These are phyloP conservation scores for Golubevia sp. DNA, from an alignment of 1,284 basidiomycete genomes.

Conservation along the genomic window DNA sequence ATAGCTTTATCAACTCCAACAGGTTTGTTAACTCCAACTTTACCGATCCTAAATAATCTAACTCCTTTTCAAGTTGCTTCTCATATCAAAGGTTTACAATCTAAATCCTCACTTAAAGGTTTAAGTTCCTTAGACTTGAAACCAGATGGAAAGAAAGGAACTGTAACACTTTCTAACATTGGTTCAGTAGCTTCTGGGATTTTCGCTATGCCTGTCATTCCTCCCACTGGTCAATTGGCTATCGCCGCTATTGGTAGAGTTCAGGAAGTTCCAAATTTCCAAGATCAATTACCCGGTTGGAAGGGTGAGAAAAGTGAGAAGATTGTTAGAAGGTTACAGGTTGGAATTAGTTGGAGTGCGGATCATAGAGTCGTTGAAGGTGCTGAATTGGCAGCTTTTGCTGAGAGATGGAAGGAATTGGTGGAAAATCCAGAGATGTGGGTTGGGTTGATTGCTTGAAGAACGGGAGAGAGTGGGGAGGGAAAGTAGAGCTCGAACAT, in stretches of 20 bases:
- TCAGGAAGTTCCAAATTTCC: conserved; percentile 29
- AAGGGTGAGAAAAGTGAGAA: background rate
- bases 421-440: conserved; percentile 79
- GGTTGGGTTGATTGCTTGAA: conserved; percentile 66
- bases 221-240: conserved; percentile 84
- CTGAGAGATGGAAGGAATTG: conserved; percentile 83
- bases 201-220: conserved; percentile 67
- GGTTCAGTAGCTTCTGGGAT: conserved; percentile 45
- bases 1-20: conserved; percentile 80
- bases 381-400: conserved; percentile 86
- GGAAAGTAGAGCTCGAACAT: no score
- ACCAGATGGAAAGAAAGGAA: conserved; percentile 47
- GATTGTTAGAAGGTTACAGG: background rate
- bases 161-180: conserved; percentile 80
- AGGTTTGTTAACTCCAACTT: conserved; percentile 81
- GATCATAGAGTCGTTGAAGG: conserved; percentile 92
- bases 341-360: conserved; percentile 73
- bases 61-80: conserved; percentile 69
- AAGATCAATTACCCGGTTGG: conserved; percentile 19
- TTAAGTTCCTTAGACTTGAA: background rate
- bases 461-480: conserved; percentile 5
- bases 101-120: background rate
- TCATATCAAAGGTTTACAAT: conserved; percentile 21
- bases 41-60: conserved; percentile 69
- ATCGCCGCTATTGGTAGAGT: conserved; percentile 79